Evolutionary conservation across 2,329 filamentous ascomycete genomes (phyloP), one percentile per base, ranked within the genome.

Genomic region (Lachnellula hyalina): DNA sequence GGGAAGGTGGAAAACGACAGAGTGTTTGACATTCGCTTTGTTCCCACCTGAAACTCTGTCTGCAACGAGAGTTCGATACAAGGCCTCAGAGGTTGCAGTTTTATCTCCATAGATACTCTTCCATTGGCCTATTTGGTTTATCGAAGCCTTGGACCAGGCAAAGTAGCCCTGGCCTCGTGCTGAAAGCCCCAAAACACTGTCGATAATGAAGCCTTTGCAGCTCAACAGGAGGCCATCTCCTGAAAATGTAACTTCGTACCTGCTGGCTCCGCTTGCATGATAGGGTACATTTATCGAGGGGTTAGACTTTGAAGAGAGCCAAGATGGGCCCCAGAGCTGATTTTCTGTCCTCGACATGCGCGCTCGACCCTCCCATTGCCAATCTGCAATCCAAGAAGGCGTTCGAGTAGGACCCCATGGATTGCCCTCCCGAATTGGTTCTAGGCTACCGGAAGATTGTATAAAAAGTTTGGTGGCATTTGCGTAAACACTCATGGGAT

Each of bases 351-450:
- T 47, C 5, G 32, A 19, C 36, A 49, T 21, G 4, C 50, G 51
- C 42, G 54, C 3, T 36, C 54, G 23, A 21, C 58, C 52, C 34
- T 47, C 7, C 58, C 56, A 62, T 4, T 47, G 54, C 60, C 56
- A 61, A 28, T 62, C 54, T 17, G 58, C 46, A n/a, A 45, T 54
- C 56, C 54, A 62, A 11, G 56, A 58, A 8, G 58, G 48, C 8
- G 53, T 28, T 1, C 47, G 19, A 11, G 19, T 47, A 6, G 17
- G 15, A 11, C 58, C 42, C 56, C 58, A 62, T 3, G 53, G 47
- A 50, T 61, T 58, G 4, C 45, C 56, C 23, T 61, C 55, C 25
- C 58, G 52, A 11, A 61, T 32, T 11, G 52, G 51, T 5, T 60
- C 54, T 3, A 60, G 25, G 44, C 50, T 54, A 1, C 35, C 5